These are phyloP conservation scores for Aureobasidium sp. DNA, from an alignment of 2,329 filamentous ascomycete genomes.

Conservation along the genomic window DNA sequence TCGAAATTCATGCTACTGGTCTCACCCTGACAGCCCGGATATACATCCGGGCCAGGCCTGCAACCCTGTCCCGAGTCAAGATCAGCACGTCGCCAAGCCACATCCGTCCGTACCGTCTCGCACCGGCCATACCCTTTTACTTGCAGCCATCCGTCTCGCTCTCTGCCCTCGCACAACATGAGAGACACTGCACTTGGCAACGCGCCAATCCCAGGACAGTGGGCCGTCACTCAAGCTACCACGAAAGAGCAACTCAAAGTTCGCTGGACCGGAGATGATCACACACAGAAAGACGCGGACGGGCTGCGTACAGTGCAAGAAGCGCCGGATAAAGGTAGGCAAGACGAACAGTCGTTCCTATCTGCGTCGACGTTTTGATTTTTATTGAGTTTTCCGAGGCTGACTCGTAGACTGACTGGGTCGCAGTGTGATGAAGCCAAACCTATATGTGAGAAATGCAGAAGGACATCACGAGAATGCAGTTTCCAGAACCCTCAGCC, in stretches of 20 bases:
- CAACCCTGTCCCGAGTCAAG: background rate
- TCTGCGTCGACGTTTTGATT: background rate
- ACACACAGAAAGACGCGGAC: constrained; percentile 21
- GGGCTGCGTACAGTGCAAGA: constrained; percentile 22
- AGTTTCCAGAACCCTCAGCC: constrained; percentile 10
- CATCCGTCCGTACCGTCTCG: constrained; percentile 12
- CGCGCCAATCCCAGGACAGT: constrained; percentile 6
- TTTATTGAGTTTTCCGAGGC: background rate
- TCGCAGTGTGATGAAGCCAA: constrained; percentile 18
- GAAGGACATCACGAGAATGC: constrained; percentile 19
- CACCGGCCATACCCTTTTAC: constrained; percentile 12
- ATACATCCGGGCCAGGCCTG: background rate
- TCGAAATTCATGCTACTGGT: background rate
- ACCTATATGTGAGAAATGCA: constrained; percentile 18
- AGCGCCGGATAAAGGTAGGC: constrained; percentile 22
- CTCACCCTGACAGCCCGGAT: background rate
- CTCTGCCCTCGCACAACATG: constrained; percentile 1
- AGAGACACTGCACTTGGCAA: constrained; percentile 11
- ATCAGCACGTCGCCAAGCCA: constrained; percentile 4
- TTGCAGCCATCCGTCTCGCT: constrained; percentile 1
- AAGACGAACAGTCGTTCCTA: background rate
- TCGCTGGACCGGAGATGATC: constrained; percentile 5
- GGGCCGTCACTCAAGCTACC: background rate
- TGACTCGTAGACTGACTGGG: background rate
- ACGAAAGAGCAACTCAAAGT: background rate